Percentiles rank a stretch among this genome's conserved stretches.
These are phyloP conservation scores for Neurospora sp. DNA, from an alignment of 2,329 filamentous ascomycete genomes.

Conservation along the genomic window DNA sequence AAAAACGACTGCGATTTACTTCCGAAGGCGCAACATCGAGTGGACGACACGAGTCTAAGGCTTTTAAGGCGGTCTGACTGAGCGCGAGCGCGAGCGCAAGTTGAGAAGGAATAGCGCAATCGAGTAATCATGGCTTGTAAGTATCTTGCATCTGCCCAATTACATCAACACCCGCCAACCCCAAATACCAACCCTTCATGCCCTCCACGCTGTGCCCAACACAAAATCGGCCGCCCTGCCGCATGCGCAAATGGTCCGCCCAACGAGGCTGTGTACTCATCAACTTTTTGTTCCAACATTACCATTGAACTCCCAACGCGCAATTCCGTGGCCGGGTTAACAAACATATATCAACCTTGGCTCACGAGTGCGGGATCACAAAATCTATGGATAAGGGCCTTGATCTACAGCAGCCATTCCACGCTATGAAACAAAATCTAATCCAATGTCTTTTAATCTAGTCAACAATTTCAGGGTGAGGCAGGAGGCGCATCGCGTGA, in stretches of 20 bases:
- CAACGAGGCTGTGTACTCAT: background rate
- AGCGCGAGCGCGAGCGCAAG: background rate
- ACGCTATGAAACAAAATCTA: conserved; percentile 1
- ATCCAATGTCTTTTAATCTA: conserved; percentile 19
- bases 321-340: background rate
- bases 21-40: background rate
- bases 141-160: background rate
- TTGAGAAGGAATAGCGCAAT: background rate
- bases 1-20: background rate
- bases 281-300: background rate
- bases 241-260: background rate
- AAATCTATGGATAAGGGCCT: background rate
- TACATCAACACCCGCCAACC: background rate
- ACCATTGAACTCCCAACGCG: background rate
- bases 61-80: background rate
- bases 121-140: background rate
- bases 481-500: conserved; percentile 32
- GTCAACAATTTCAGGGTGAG: conserved; percentile 38
- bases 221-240: background rate
- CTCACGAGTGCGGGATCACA: background rate
- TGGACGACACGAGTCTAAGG: background rate
- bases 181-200: background rate
- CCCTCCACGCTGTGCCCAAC: background rate
- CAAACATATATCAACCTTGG: background rate
- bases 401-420: background rate